A percentile compares a stretch with the other conserved stretches of the same genome.
phyloP scores from a whole-genome alignment of 306 rosid species.

The Cicer yamashitae region DNA sequence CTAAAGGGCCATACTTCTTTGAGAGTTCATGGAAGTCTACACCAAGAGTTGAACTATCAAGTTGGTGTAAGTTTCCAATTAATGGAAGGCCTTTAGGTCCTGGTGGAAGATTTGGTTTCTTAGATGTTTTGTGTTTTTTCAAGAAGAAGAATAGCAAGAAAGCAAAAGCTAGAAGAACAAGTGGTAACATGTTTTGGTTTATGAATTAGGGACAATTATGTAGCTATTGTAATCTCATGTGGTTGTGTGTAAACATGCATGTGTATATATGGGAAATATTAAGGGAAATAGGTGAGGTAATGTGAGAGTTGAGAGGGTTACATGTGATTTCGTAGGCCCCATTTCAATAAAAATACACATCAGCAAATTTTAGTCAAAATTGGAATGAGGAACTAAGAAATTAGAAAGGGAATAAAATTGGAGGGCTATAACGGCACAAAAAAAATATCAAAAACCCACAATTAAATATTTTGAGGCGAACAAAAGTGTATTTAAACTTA shows the following conservation, averaged over 20 bases:
- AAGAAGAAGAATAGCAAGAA: conserved; percentile 16
- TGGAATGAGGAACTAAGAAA: no score
- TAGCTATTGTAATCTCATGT: neutral
- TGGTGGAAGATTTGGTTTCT: conserved; percentile 29
- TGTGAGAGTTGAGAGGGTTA: neutral
- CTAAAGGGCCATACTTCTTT: conserved; percentile 34
- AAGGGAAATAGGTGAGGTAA: no score
- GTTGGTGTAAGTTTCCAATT: conserved; percentile 42
- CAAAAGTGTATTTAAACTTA: no score
- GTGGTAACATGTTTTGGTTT: neutral
- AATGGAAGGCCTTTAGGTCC: conserved; percentile 48
- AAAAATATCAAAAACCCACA: no score
- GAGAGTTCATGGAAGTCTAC: conserved; percentile 33
- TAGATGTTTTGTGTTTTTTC: conserved; percentile 7
- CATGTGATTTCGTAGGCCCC: neutral
- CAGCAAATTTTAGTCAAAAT: no score
- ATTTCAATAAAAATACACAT: no score
- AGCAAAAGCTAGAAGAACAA: neutral
- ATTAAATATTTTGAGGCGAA: no score
- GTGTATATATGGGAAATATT: neutral
- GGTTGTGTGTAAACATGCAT: neutral
- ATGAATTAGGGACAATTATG: neutral
- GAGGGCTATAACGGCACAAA: no score
- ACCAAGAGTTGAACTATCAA: neutral
- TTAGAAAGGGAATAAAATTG: no score